Conservation (phyloP, 148 eudicot species). For the Amaranthus cruentus region DNA sequence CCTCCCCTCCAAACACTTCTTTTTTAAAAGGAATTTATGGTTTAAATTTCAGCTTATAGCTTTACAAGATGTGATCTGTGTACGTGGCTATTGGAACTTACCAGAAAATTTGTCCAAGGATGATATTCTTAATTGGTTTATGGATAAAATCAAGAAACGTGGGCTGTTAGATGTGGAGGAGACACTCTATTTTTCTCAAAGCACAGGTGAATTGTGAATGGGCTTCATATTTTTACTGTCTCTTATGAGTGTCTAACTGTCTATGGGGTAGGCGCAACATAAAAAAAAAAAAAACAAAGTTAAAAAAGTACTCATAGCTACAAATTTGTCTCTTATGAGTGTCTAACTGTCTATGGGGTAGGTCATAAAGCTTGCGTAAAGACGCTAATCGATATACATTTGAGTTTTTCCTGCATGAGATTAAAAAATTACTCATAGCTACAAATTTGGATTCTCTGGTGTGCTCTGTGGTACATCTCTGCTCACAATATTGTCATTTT, state of each 20-base stretch:
- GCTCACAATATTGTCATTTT: too few relatives aligned
- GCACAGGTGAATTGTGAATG: constrained; percentile 42
- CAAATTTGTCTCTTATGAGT: too few relatives aligned
- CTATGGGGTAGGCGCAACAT: background rate
- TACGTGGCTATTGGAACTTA: constrained; percentile 89
- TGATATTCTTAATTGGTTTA: constrained; percentile 55
- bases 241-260: background rate
- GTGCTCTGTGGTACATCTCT: too few relatives aligned
- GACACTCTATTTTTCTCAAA: constrained; percentile 64
- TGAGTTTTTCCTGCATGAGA: too few relatives aligned
- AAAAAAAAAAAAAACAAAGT: too few relatives aligned
- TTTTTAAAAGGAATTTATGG: background rate
- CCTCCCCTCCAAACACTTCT: background rate
- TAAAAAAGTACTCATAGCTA: too few relatives aligned
- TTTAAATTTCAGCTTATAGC: constrained; percentile 56
- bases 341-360: too few relatives aligned
- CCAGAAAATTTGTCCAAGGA: constrained; percentile 52
- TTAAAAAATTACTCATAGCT: too few relatives aligned
- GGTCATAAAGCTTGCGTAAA: too few relatives aligned
- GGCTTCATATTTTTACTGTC: background rate
- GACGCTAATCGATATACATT: too few relatives aligned
- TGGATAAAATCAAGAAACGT: constrained; percentile 38
- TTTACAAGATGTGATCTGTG: constrained; percentile 58
- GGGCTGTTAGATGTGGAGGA: constrained; percentile 61
- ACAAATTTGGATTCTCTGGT: too few relatives aligned